Conservation (phyloP, 208 protist genomes). For the Trichomonas gallinae region DNA sequence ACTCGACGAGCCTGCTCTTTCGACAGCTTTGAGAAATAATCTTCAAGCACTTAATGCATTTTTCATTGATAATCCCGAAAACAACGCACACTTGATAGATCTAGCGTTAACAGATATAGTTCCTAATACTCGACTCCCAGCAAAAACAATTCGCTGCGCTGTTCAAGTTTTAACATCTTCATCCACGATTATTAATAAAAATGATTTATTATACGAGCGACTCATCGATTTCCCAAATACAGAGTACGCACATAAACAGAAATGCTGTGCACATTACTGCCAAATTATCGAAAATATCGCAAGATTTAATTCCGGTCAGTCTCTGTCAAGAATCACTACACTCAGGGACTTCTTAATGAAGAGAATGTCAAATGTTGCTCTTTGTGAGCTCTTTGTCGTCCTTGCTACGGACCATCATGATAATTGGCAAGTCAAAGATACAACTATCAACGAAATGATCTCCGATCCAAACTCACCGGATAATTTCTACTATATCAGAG, state of each 20-base stretch:
- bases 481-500: neutral
- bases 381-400: neutral
- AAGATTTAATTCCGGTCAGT: neutral
- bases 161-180: neutral
- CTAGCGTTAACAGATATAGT: neutral
- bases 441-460: neutral
- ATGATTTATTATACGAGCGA: neutral
- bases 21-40: neutral
- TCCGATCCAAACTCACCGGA: neutral
- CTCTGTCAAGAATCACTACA: neutral
- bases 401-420: neutral
- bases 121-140: neutral
- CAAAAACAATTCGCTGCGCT: neutral
- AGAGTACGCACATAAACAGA: neutral
- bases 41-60: neutral
- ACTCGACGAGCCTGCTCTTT: neutral
- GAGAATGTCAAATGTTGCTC: neutral
- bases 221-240: neutral
- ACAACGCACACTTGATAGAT: neutral
- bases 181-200: neutral
- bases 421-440: neutral
- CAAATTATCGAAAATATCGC: neutral
- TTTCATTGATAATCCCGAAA: neutral
- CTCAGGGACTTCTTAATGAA: neutral
- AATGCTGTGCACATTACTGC: neutral